These are phyloP conservation scores for Karstenula rhodostoma DNA, from an alignment of 2,329 filamentous ascomycete species.

Conservation along the genomic window DNA sequence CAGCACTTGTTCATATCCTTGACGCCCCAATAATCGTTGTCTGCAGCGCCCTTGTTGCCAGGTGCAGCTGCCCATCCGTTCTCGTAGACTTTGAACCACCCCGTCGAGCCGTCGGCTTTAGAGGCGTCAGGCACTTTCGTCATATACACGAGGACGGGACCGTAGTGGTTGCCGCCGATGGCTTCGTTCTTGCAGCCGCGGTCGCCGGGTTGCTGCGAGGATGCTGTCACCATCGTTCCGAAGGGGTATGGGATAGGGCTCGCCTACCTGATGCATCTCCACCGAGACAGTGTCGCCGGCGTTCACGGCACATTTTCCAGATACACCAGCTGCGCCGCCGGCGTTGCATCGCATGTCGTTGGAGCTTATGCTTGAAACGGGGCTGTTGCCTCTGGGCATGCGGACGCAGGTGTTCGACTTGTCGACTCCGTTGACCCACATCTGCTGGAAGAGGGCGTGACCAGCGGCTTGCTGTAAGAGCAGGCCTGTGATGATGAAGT, in stretches of 20 bases:
- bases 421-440: constrained; percentile 56
- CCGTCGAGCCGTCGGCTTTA: constrained; percentile 28
- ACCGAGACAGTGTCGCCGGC: constrained; percentile 37
- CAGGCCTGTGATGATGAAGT: constrained; percentile 23
- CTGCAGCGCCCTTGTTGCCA: constrained; percentile 33
- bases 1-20: constrained; percentile 40
- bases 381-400: constrained; percentile 34
- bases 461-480: constrained; percentile 36
- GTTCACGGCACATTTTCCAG: constrained; percentile 30
- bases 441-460: constrained; percentile 58
- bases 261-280: constrained; percentile 35
- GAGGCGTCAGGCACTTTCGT: constrained; percentile 61
- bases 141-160: constrained; percentile 63
- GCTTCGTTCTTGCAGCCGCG: constrained; percentile 54
- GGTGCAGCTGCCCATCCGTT: constrained; percentile 40
- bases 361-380: constrained; percentile 61
- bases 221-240: constrained; percentile 40
- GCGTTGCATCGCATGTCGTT: constrained; percentile 59
- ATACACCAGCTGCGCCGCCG: constrained; percentile 25
- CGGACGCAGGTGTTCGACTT: constrained; percentile 35
- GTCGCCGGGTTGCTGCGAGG: constrained; percentile 31
- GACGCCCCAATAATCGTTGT: constrained; percentile 35
- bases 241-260: neutral
- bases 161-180: constrained; percentile 64
- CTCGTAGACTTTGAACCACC: constrained; percentile 50